Percentiles rank a stretch among this genome's conserved stretches.
Conservation (phyloP, 1,139 yeast genomes). For the Maudiozyma humilis region DNA sequence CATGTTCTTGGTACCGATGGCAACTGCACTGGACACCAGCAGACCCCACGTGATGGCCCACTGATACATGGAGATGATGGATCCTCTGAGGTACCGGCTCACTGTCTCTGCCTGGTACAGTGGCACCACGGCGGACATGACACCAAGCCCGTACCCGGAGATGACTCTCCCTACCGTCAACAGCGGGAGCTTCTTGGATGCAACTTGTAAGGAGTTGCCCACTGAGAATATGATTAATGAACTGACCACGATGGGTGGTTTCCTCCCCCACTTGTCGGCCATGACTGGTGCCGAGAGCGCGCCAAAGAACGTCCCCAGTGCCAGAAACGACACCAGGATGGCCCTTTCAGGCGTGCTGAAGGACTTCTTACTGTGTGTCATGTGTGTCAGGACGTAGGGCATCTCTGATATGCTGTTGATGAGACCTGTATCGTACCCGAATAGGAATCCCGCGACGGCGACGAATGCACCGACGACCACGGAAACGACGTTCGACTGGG, state of each 20-base stretch:
- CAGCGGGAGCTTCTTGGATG: constrained; percentile 41
- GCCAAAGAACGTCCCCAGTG: constrained; percentile 70
- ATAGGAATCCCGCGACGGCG: constrained; percentile 74
- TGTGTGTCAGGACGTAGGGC: constrained; percentile 48
- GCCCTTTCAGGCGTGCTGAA: constrained; percentile 60
- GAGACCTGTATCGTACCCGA: constrained; percentile 79
- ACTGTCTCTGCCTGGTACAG: constrained; percentile 78
- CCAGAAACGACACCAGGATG: constrained; percentile 58
- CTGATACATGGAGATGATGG: constrained; percentile 71
- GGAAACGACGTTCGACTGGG: constrained; percentile 51
- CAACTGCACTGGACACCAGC: constrained; percentile 64
- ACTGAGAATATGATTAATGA: constrained; percentile 32
- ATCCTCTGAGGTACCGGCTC: constrained; percentile 72
- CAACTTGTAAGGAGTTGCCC: constrained; percentile 60
- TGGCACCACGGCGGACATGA: constrained; percentile 48
- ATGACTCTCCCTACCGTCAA: constrained; percentile 56
- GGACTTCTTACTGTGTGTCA: constrained; percentile 40
- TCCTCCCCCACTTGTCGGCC: constrained; percentile 52
- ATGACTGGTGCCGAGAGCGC: constrained; percentile 64
- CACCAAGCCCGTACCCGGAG: constrained; percentile 64
- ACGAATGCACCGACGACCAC: constrained; percentile 63
- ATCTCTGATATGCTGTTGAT: constrained; percentile 66
- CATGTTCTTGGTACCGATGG: constrained; percentile 62
- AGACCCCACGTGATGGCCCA: constrained; percentile 89
- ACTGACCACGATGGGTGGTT: constrained; percentile 27